A percentile compares a stretch with the other conserved stretches of the same genome.
Evolutionary conservation across 2,329 filamentous ascomycete genomes (phyloP).

Genomic region (Ilyonectria robusta): DNA sequence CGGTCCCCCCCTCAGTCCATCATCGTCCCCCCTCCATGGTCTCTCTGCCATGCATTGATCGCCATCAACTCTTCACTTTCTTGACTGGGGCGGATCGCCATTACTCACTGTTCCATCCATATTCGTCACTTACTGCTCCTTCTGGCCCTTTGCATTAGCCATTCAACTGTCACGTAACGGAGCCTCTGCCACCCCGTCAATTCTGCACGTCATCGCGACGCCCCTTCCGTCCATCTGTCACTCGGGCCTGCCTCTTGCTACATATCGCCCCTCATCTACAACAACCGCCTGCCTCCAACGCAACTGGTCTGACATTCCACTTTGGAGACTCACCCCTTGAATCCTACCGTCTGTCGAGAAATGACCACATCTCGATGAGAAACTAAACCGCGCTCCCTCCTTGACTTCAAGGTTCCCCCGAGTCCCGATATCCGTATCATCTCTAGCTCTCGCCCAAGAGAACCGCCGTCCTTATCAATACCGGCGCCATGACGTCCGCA

Average conservation of each 20-base stretch:
- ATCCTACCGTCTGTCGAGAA: slow-evolving; percentile 10
- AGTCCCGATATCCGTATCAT: background rate
- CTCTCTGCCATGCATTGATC: slow-evolving; percentile 32
- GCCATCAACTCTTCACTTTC: slow-evolving; percentile 23
- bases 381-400: background rate
- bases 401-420: slow-evolving; percentile 1
- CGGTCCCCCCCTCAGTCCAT: slow-evolving; percentile 19
- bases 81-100: slow-evolving; percentile 17
- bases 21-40: slow-evolving; percentile 31
- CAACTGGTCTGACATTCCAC: background rate
- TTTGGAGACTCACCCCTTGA: background rate
- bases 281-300: slow-evolving; percentile 1
- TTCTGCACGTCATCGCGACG: slow-evolving; percentile 15
- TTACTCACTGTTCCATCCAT: slow-evolving; percentile 10
- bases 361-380: slow-evolving; percentile 15
- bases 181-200: slow-evolving; percentile 3
- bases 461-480: slow-evolving; percentile 7
- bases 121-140: background rate
- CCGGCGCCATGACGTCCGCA: slow-evolving; percentile 36
- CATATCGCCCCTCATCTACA: slow-evolving; percentile 2
- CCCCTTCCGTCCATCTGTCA: slow-evolving; percentile 27
- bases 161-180: slow-evolving; percentile 3
- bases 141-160: slow-evolving; percentile 3
- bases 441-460: background rate
- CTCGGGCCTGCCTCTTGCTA: slow-evolving; percentile 14